phyloP scores from a whole-genome alignment of 1,284 basidiomycete species.

The Apiotrichum sp. region DNA sequence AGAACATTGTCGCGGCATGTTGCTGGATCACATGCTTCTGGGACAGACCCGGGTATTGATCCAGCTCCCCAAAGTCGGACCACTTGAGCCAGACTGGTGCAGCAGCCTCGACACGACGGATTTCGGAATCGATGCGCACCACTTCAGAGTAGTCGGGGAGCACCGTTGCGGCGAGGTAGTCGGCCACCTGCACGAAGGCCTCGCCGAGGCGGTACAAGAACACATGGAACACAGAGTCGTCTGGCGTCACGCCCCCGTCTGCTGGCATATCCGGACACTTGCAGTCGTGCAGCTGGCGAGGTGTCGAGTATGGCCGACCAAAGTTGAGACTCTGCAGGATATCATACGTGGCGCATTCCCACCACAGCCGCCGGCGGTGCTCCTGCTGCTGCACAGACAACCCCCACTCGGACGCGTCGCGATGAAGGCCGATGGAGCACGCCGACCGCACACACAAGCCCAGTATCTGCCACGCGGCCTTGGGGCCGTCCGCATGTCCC shows the following conservation, averaged over 20 bases:
- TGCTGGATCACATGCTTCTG: slow-evolving; percentile 19
- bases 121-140: slow-evolving; percentile 20
- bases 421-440: slow-evolving; percentile 16
- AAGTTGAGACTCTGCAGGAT: slow-evolving; percentile 26
- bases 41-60: not conserved
- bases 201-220: slow-evolving; percentile 19
- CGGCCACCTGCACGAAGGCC: slow-evolving; percentile 17
- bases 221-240: slow-evolving; percentile 18
- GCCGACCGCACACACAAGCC: slow-evolving; percentile 18
- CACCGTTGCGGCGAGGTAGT: slow-evolving; percentile 17
- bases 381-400: slow-evolving; percentile 15
- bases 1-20: slow-evolving; percentile 23
- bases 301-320: slow-evolving; percentile 24
- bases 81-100: slow-evolving; percentile 22
- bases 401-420: slow-evolving; percentile 23
- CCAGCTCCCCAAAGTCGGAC: slow-evolving; percentile 13
- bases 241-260: slow-evolving; percentile 7
- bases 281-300: slow-evolving; percentile 17
- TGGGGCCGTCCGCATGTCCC: slow-evolving; percentile 14
- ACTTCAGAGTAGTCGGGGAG: slow-evolving; percentile 21
- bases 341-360: slow-evolving; percentile 21
- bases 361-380: slow-evolving; percentile 17
- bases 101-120: slow-evolving; percentile 11
- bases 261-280: slow-evolving; percentile 11
- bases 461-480: slow-evolving; percentile 20